Evolutionary conservation across 1,139 yeast genomes (phyloP).

Genomic region (Kazachstania sp.): DNA sequence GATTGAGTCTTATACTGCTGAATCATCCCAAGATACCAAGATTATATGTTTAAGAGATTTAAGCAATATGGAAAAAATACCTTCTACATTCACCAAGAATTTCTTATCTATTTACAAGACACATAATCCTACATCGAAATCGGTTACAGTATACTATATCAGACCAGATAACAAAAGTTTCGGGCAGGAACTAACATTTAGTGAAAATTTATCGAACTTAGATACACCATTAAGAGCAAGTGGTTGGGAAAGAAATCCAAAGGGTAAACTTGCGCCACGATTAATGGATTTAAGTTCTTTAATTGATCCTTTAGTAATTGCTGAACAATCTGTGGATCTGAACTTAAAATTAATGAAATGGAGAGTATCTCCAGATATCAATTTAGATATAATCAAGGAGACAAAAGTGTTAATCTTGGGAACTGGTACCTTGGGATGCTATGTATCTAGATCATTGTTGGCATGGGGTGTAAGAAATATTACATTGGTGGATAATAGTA

Average conservation of each 20-base stretch:
- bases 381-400: conserved; percentile 53
- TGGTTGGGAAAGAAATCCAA: conserved; percentile 86
- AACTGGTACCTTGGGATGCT: conserved; percentile 92
- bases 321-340: conserved; percentile 86
- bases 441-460: conserved; percentile 72
- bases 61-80: conserved; percentile 38
- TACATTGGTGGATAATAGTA: conserved; percentile 84
- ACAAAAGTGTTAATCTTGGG: conserved; percentile 75
- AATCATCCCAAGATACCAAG: conserved; percentile 8
- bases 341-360: conserved; percentile 92
- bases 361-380: conserved; percentile 80
- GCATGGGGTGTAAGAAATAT: conserved; percentile 91
- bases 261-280: conserved; percentile 72
- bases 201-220: too few relatives aligned
- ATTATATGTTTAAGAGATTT: conserved; percentile 56
- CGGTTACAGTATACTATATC: conserved; percentile 37
- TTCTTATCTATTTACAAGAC: conserved; percentile 47
- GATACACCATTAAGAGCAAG: conserved; percentile 34
- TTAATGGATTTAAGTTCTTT: conserved; percentile 72
- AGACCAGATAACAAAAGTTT: conserved; percentile 29
- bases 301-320: conserved; percentile 70
- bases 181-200: conserved; percentile 13
- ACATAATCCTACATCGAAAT: conserved; percentile 31
- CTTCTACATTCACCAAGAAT: conserved; percentile 62
- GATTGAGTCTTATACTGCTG: conserved; percentile 16